Percentiles rank a stretch among this genome's conserved stretches.
Conservation (phyloP, 257 asterid genomes). For the Apocynum venetum region DNA sequence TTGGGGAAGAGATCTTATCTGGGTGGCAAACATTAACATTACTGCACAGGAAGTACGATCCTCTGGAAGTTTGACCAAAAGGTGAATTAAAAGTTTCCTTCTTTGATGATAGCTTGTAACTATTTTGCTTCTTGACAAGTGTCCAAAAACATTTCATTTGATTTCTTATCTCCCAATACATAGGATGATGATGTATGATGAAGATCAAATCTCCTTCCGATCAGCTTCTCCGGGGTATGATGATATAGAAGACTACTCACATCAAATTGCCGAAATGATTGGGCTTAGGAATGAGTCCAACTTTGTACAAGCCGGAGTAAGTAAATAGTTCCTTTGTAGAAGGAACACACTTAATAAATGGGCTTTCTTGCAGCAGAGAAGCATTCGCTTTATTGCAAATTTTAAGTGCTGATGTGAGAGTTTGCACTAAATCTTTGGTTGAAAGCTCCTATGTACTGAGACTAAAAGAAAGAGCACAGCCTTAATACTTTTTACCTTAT, state of each 20-base stretch:
- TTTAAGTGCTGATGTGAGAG: not conserved
- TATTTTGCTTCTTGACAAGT: not conserved
- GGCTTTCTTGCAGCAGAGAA: not conserved
- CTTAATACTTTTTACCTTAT: not conserved
- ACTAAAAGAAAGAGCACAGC: not conserved
- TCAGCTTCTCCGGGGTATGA: slow-evolving; percentile 84
- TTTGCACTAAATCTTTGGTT: not conserved
- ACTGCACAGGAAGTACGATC: slow-evolving; percentile 96
- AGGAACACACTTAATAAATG: not conserved
- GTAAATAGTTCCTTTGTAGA: slow-evolving; percentile 27
- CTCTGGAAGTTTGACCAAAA: slow-evolving; percentile 91
- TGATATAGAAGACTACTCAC: slow-evolving; percentile 90
- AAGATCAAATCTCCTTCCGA: slow-evolving; percentile 93
- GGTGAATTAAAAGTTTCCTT: slow-evolving; percentile 46
- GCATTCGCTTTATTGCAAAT: not conserved
- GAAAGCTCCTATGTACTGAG: not conserved
- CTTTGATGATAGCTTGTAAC: not conserved
- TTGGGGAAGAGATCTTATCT: slow-evolving; percentile 86
- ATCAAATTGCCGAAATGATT: slow-evolving; percentile 96
- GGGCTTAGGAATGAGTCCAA: slow-evolving; percentile 84
- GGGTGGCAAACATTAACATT: slow-evolving; percentile 96
- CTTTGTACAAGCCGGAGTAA: slow-evolving; percentile 85
- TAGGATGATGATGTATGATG: slow-evolving; percentile 99
- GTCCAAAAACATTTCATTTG: slow-evolving; percentile 2
- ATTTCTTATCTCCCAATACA: slow-evolving; percentile 13